These are phyloP conservation scores for Cyberlindnera bimundalis DNA, from an alignment of 805 yeast genomes.

Conservation along the genomic window DNA sequence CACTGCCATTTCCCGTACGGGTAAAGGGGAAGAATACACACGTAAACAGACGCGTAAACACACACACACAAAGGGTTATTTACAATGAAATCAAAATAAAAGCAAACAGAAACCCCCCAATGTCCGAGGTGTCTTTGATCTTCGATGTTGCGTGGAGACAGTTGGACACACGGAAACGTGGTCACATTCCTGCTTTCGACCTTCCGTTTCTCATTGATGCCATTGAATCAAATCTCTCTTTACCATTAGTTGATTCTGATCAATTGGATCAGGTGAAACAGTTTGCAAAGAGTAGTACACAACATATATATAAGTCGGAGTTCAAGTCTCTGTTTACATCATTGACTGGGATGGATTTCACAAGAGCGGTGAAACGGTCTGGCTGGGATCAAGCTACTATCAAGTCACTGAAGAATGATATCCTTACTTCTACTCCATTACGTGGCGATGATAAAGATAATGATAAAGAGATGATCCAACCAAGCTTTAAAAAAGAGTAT, in stretches of 20 bases:
- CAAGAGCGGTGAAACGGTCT: slow-evolving; percentile 25
- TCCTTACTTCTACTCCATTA: slow-evolving; percentile 11
- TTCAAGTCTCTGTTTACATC: slow-evolving; percentile 31
- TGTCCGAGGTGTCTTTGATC: slow-evolving; percentile 10
- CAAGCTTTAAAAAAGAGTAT: slow-evolving; percentile 23
- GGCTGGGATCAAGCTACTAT: slow-evolving; percentile 12
- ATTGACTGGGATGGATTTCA: slow-evolving; percentile 32
- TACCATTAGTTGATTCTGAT: slow-evolving; percentile 26
- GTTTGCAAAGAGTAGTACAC: slow-evolving; percentile 30
- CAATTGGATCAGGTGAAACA: slow-evolving; percentile 27
- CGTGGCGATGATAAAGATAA: slow-evolving; percentile 1
- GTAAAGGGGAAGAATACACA: no score
- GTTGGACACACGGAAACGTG: slow-evolving; percentile 16
- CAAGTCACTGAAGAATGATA: slow-evolving; percentile 3
- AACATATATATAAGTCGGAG: slow-evolving; percentile 32
- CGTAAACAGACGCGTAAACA: background rate
- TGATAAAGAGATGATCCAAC: slow-evolving; percentile 7
- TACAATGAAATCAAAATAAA: no score
- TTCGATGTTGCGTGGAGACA: slow-evolving; percentile 26
- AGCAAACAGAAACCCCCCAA: no score
- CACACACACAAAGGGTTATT: no score
- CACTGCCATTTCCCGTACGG: background rate
- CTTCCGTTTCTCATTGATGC: slow-evolving; percentile 22
- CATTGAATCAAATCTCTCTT: slow-evolving; percentile 21
- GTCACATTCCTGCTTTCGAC: slow-evolving; percentile 22